These are phyloP conservation scores for Cotoneaster glaucophyllus DNA, from an alignment of 306 rosid genomes.

Conservation along the genomic window DNA sequence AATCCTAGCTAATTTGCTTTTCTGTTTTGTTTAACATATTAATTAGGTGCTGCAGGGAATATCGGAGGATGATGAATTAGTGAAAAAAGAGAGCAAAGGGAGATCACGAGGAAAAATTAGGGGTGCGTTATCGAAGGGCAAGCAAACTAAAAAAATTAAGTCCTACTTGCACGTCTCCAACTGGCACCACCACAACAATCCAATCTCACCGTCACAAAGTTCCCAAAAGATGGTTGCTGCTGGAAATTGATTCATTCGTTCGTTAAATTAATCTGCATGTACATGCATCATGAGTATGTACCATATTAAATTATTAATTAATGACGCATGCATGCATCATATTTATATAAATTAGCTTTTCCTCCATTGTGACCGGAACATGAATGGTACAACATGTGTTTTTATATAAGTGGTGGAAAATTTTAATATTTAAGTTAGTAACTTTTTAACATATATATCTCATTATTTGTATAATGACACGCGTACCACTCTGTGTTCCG, in stretches of 20 bases:
- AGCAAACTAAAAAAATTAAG: conserved; percentile 9
- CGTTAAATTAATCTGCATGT: too few species aligned
- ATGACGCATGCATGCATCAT: neutral
- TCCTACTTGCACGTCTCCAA: conserved; percentile 16
- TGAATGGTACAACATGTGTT: too few species aligned
- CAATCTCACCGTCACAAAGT: neutral
- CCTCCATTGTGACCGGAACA: too few species aligned
- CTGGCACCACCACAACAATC: neutral
- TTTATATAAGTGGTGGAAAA: too few species aligned
- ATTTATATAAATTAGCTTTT: too few species aligned
- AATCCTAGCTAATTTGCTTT: neutral
- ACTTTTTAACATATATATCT: too few species aligned
- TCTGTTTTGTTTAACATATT: neutral
- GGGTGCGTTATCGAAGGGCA: conserved; percentile 9
- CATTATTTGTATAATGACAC: too few species aligned
- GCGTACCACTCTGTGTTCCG: too few species aligned
- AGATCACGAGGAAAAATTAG: conserved; percentile 3
- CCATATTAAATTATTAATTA: neutral
- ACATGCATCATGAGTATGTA: too few species aligned
- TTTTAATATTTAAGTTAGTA: too few species aligned
- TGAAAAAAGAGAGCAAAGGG: conserved; percentile 29
- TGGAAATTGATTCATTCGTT: neutral
- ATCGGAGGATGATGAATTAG: neutral
- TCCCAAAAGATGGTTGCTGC: neutral
- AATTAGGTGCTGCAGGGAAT: neutral